Base-by-base conservation (phyloP, 306 rosid genomes). In the Amphicarpaea edgeworthii region DNA sequence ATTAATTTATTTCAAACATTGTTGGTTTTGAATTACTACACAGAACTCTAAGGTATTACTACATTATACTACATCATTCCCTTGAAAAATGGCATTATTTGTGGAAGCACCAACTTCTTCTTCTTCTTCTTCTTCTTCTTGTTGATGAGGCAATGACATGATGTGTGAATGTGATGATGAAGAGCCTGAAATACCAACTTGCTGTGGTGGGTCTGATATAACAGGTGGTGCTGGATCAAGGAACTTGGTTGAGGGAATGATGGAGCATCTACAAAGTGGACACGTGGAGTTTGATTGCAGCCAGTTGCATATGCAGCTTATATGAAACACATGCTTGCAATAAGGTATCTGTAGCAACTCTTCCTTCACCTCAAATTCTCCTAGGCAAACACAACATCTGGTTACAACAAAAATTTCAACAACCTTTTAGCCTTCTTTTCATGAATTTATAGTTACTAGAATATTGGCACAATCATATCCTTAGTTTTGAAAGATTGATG, bases 311-410 rank as follows among this genome's bases (percentile, higher is more conserved):
- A 93, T 93, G 84, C 98, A 93, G 5, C 85, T 92, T 17, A 73
- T 63, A 69, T 93, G 98, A 81, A 93, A 93, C 73, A 93, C 87
- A 70, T 93, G 98, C 71, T 84, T 89, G 89, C 98, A 93, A 34
- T 77, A 71, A 26, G 86, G 89, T 17, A 93, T 88, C 79, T 90
- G 93, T 21, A 89, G 68, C 63, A 93, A 58, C 78, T 93, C 96
- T 81, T 93, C 96, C 75, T 87, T 87, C 73, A 85, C 40, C 86
- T 90, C 89, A 67, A 87, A 93, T 30, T 93, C 96, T 72, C 95
- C 95, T 54, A 93, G 76, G 85, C 98, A 90, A 24, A 93, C 95
- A 69, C 93, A 93, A 24, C 98, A 93, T 75, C 98, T 90, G 93
- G 24, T 34, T 1, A 23, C 59, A 40, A 42, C 3, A 7, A 37